These are phyloP conservation scores for Leptodontidium sp. DNA, from an alignment of 2,329 filamentous ascomycete species.

Conservation along the genomic window DNA sequence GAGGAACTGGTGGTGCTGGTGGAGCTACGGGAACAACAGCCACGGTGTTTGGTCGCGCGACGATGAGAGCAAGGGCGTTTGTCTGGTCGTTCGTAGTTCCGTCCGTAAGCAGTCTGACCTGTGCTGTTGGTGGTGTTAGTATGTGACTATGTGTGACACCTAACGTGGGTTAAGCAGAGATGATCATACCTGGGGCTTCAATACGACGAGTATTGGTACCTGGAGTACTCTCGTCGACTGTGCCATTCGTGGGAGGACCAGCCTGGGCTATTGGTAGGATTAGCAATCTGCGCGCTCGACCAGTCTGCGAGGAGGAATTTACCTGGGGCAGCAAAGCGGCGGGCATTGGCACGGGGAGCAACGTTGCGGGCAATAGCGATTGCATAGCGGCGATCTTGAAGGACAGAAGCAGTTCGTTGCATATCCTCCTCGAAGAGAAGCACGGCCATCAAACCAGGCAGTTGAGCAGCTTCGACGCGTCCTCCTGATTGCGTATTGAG, in stretches of 20 bases:
- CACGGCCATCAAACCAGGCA: slow-evolving; percentile 21
- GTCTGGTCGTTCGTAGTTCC: not conserved
- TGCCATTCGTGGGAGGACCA: too few species aligned
- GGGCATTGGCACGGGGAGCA: not conserved
- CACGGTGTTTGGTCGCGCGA: too few species aligned
- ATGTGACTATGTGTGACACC: too few species aligned
- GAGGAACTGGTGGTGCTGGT: not conserved
- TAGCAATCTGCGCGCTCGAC: too few species aligned
- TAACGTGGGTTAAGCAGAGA: too few species aligned
- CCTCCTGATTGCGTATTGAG: slow-evolving; percentile 14
- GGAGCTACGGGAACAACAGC: not conserved
- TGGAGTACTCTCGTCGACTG: too few species aligned
- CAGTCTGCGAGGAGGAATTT: not conserved
- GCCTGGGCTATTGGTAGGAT: too few species aligned
- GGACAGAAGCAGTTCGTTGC: slow-evolving; percentile 4
- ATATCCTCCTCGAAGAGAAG: slow-evolving; percentile 26
- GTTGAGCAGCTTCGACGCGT: not conserved
- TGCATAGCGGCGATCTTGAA: slow-evolving; percentile 17
- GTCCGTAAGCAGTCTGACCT: not conserved
- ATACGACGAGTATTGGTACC: too few species aligned
- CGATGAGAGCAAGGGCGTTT: not conserved
- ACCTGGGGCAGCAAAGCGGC: not conserved
- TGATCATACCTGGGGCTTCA: too few species aligned
- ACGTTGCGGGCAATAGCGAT: not conserved
- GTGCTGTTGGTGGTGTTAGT: not conserved